phyloP scores from a whole-genome alignment of 331 rosid species.

The Spiraea crenata region DNA sequence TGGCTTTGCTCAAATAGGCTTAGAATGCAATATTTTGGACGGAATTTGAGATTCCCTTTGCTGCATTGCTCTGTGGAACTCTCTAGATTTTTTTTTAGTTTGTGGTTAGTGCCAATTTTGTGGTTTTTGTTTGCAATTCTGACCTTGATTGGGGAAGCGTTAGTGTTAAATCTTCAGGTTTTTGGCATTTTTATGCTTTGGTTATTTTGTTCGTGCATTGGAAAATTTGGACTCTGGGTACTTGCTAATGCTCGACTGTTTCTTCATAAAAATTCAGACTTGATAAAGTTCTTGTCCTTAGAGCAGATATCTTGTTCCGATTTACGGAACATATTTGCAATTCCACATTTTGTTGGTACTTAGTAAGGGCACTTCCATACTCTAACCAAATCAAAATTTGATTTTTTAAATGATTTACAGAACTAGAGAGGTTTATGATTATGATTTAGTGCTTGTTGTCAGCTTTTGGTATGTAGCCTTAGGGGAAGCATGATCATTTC shows the following conservation, averaged over 20 bases:
- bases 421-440: not conserved
- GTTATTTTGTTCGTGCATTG: not conserved
- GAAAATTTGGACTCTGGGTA: not conserved
- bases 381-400: not conserved
- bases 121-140: not conserved
- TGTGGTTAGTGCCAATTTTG: not conserved
- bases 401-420: not conserved
- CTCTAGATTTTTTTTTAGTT: not conserved
- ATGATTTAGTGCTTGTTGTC: not conserved
- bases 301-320: no score
- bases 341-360: not conserved
- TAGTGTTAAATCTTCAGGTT: not conserved
- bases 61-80: slow-evolving; percentile 10
- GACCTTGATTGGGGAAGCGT: no score
- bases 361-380: not conserved
- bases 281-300: no score
- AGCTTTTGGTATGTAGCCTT: not conserved
- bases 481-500: not conserved
- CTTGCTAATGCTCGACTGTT: no score
- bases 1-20: not conserved
- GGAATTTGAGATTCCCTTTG: not conserved
- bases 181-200: not conserved
- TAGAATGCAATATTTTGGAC: not conserved
- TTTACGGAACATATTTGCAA: not conserved
- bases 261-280: no score